Base-by-base conservation (phyloP, 805 yeast genomes). In the Metschnikowia cubensis region DNA sequence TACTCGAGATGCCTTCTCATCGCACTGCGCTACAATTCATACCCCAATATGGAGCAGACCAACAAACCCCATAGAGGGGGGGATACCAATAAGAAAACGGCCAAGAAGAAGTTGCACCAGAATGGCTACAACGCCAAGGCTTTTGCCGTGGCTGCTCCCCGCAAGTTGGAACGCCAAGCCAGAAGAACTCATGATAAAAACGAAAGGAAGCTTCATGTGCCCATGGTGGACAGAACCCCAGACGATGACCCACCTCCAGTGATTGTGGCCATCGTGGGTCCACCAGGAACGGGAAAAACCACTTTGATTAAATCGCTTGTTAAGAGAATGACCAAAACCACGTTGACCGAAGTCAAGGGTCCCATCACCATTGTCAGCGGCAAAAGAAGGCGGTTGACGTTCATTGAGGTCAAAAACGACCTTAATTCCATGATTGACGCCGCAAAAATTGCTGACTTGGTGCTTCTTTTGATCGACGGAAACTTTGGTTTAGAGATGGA, bases 401-500 rank as follows among this genome's bases (percentile, higher is more conserved):
- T 94, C 57, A 82, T 94, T 32, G 99, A 94, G 68, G 94, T 96
- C 58, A 81, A 85, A 11, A 92, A 91, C 60, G 99, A 94, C 67
- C 71, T 94, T 64, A 91, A 89, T 66, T 85, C 97, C 6, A 94
- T 95, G 98, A 83, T 91, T 39, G 99, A 94, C 70, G 82, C 94
- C 35, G 96, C 98, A 25, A 94, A 94, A 63, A 83, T 91, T 50
- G 96, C 98, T 0, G 99, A 94, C 68, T 75, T 94, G 54, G 96
- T 95, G 8, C 75, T 94, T 44, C 67, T 94, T 53, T 71, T 94
- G 78, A 83, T 94, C 52, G 99, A 94, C 73, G 98, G 99, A 51
- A 94, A 94, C 67, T 94, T 89, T 66, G 99, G 99, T 6, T 83
- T 94, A 52, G 99, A 94, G 74, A 94, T 94, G 99, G 99, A 94